A percentile compares a stretch with the other conserved stretches of the same genome.
Evolutionary conservation across 75 land plant genomes (phyloP).

Genomic region (Selaginella tamariscina): DNA sequence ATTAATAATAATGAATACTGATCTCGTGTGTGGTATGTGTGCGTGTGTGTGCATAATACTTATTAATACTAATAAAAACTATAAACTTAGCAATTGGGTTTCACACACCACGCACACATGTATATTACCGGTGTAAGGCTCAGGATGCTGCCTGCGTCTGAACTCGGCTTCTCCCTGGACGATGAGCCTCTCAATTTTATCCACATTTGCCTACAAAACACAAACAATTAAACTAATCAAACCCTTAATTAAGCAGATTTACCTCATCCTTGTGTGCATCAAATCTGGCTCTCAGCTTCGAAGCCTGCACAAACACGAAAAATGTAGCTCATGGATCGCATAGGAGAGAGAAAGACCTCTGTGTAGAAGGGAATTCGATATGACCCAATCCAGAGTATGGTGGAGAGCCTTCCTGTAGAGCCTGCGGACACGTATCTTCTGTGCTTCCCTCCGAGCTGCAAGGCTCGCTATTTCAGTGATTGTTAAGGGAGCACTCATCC

Average conservation of each 20-base stretch:
- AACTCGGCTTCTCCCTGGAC: not conserved
- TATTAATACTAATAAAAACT: not conserved
- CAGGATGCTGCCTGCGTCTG: not conserved
- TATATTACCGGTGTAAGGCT: not conserved
- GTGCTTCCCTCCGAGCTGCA: not conserved
- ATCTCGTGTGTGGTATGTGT: no score
- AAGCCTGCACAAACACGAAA: not conserved
- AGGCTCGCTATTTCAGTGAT: not conserved
- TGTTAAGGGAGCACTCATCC: not conserved
- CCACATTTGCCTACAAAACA: no score
- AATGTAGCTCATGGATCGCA: not conserved
- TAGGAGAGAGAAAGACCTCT: no score
- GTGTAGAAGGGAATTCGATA: not conserved
- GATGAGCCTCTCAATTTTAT: not conserved
- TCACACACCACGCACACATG: no score
- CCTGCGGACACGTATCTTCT: not conserved
- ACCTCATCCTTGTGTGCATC: not conserved
- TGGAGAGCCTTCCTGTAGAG: slow-evolving; percentile 1
- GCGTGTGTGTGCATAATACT: no score
- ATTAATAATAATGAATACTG: not conserved
- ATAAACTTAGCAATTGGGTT: no score
- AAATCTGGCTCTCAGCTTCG: not conserved
- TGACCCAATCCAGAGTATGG: not conserved
- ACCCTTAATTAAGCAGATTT: no score
- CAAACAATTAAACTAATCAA: no score